A percentile compares a stretch with the other conserved stretches of the same genome.
These are phyloP conservation scores for Umbelopsis sp. DNA, from an alignment of 192 early-diverging fungal genomes.

Conservation along the genomic window DNA sequence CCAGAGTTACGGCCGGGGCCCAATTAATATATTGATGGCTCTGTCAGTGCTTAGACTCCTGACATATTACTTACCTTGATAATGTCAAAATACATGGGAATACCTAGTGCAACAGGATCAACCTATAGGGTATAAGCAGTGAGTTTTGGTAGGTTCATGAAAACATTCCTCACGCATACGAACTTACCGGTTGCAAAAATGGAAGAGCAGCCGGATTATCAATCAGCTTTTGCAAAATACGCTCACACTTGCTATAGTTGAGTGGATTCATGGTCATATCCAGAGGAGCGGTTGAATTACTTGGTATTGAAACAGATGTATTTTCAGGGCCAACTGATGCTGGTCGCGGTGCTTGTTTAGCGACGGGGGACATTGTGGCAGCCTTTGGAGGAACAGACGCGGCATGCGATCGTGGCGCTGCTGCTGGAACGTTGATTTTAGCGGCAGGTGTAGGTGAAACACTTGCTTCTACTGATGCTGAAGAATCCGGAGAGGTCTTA, in stretches of 20 bases:
- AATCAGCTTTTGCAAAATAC: conserved; percentile 31
- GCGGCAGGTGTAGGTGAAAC: conserved; percentile 19
- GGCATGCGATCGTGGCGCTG: conserved; percentile 19
- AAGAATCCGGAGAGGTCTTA: conserved; percentile 5
- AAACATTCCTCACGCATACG: background rate
- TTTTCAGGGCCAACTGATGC: background rate
- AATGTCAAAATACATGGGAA: conserved; percentile 67
- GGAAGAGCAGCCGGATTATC: conserved; percentile 49
- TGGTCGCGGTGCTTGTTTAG: background rate
- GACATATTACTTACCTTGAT: conserved; percentile 44
- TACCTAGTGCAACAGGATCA: conserved; percentile 63
- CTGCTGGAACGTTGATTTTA: conserved; percentile 18
- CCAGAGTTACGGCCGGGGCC: background rate
- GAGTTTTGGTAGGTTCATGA: background rate
- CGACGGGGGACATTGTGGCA: background rate
- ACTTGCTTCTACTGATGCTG: conserved; percentile 18
- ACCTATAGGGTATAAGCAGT: conserved; percentile 32
- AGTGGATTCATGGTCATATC: conserved; percentile 23
- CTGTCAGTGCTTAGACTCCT: background rate
- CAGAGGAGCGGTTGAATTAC: background rate
- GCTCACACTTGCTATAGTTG: conserved; percentile 29
- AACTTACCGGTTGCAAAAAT: conserved; percentile 76
- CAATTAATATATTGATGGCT: background rate
- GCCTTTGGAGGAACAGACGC: conserved; percentile 17
- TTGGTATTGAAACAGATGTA: background rate